phyloP scores from a whole-genome alignment of 768 basidiomycete genomes.

The Tricholoma terreum region DNA sequence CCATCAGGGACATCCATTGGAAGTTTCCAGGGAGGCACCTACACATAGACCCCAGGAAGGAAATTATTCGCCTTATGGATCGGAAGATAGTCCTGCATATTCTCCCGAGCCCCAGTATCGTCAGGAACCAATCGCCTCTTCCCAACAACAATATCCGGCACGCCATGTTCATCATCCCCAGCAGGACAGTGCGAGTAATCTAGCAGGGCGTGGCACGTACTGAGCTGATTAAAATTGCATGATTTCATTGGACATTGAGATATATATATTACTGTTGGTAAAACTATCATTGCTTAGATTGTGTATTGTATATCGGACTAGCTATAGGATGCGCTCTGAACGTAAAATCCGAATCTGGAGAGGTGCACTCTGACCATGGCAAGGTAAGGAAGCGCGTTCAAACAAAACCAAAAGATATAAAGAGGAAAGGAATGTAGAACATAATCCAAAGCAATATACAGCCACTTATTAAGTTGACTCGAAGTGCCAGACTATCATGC shows the following conservation, averaged over 20 bases:
- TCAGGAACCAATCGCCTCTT: conserved; percentile 8
- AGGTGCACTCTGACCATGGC: background rate
- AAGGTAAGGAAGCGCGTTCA: background rate
- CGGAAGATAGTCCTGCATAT: conserved; percentile 29
- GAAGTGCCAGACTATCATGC: no score
- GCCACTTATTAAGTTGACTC: no score
- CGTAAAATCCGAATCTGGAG: background rate
- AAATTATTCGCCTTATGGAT: conserved; percentile 30
- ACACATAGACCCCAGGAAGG: conserved; percentile 56
- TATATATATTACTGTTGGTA: background rate
- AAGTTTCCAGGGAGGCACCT: conserved; percentile 54
- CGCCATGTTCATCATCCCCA: conserved; percentile 24
- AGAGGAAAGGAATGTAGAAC: no score
- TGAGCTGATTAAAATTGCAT: conserved; percentile 19
- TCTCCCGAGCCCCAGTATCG: conserved; percentile 21
- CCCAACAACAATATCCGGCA: conserved; percentile 24
- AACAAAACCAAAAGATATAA: no score
- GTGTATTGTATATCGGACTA: background rate
- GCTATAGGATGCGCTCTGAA: background rate
- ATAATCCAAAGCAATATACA: no score
- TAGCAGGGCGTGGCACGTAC: conserved; percentile 41
- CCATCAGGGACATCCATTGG: conserved; percentile 30
- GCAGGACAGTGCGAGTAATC: conserved; percentile 27
- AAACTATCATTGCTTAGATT: background rate
- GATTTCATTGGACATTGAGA: no score